Evolutionary conservation across 805 yeast species (phyloP).

Genomic region (Ogataea paraovalis): DNA sequence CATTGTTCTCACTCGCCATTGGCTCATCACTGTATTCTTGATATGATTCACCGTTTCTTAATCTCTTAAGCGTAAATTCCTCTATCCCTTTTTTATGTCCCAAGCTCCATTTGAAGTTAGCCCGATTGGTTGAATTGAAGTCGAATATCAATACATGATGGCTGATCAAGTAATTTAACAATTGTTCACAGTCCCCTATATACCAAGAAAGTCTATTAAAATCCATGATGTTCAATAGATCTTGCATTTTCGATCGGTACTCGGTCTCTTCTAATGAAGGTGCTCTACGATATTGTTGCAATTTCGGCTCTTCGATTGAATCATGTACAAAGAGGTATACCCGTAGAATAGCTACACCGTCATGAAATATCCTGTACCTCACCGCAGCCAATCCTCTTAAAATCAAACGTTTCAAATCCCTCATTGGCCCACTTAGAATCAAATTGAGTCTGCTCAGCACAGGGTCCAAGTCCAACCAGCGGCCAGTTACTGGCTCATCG

Average conservation of each 20-base stretch:
- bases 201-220: slow-evolving; percentile 38
- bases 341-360: slow-evolving; percentile 32
- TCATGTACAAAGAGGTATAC: slow-evolving; percentile 49
- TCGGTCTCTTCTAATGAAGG: slow-evolving; percentile 32
- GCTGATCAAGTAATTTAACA: slow-evolving; percentile 5
- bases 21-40: background rate
- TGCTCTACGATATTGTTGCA: background rate
- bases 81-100: background rate
- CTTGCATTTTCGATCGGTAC: slow-evolving; percentile 31
- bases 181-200: slow-evolving; percentile 6
- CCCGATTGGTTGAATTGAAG: background rate
- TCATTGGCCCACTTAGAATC: slow-evolving; percentile 21
- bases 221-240: slow-evolving; percentile 41
- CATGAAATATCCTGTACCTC: background rate
- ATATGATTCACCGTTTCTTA: slow-evolving; percentile 25
- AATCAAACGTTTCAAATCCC: slow-evolving; percentile 42
- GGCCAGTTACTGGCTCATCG: slow-evolving; percentile 45
- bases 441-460: slow-evolving; percentile 6
- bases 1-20: slow-evolving; percentile 9
- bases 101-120: background rate
- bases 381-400: slow-evolving; percentile 3
- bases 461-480: slow-evolving; percentile 51
- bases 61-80: slow-evolving; percentile 21
- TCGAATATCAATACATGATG: slow-evolving; percentile 10
- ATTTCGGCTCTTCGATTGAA: slow-evolving; percentile 1